phyloP scores from a whole-genome alignment of 108 stramenopile species.

The Seminavis robusta region DNA sequence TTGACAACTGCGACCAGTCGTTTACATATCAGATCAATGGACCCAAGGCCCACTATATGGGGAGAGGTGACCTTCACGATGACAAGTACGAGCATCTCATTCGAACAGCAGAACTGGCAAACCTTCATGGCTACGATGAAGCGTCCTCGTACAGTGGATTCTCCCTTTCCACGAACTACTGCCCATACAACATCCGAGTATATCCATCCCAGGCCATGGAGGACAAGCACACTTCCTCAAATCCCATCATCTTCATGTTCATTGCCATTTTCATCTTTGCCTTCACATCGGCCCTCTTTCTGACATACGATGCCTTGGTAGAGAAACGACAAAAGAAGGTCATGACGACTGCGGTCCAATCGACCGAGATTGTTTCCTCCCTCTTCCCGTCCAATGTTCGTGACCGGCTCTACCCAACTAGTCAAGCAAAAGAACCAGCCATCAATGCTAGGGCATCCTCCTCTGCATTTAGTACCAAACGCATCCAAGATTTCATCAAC shows the following conservation, averaged over 20 bases:
- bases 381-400: constrained; percentile 32
- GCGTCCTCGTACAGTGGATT: no score
- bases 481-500: constrained; percentile 1
- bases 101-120: not conserved
- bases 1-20: constrained; percentile 16
- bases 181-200: no score
- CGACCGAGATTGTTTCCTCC: constrained; percentile 14
- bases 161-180: no score
- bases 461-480: not conserved
- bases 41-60: constrained; percentile 17
- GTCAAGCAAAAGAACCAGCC: not conserved
- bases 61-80: constrained; percentile 46
- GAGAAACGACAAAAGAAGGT: constrained; percentile 20
- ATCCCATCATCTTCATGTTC: constrained; percentile 1
- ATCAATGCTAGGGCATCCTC: not conserved
- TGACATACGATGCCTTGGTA: constrained; percentile 17
- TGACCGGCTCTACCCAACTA: constrained; percentile 31
- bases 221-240: not conserved
- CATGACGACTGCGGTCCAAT: constrained; percentile 14
- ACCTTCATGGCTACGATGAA: not conserved
- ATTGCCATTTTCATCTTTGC: constrained; percentile 27
- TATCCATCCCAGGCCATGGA: not conserved
- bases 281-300: constrained; percentile 10
- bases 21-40: constrained; percentile 30
- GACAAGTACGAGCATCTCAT: no score